Evolutionary conservation across 192 early-diverging fungal species (phyloP), one percentile per base, ranked within the genome.

Genomic region (Linnemannia schmuckeri): DNA sequence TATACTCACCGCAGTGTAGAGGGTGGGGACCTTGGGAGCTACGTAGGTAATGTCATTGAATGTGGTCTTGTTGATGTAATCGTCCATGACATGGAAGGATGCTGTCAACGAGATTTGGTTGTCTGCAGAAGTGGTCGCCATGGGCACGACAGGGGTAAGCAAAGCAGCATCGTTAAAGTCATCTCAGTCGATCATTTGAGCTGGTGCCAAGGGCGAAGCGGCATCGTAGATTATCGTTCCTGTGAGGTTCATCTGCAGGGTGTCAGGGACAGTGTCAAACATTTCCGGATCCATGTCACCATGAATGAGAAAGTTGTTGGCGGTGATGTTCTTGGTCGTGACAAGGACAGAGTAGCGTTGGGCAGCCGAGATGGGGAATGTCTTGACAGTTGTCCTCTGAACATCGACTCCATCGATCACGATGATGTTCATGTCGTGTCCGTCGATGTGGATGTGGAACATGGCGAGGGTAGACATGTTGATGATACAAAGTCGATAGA

Each of bases 401-500:
- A 91, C 89, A 54, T 91, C 88, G 33, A 91, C 91, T 27, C 94
- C 94, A 74, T 94, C 93, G 41, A 93, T 93, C 77, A 95, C 96
- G 55, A 97, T 95, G 12, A 97, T 89, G 1, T 82, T 89, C 89
- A 97, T 90, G 17, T 89, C 79, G 79, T 97, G 96, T 27, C 94
- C 93, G 35, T 95, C 95, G 44, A 97, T 95, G n/a, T 91, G 92
- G 77, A 97, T 91, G 40, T 90, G 89, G 87, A 94, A 94, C 81
- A 90, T 94, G 24, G 94, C 78, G 47, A 95, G 85, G 18, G 94
- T 90, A 15, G 78, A 93, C 91, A 94, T 95, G 80, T 93, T 94
- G 88, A 97, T 93, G 44, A 97, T 70, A 13, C 96, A 93, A 71
- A 97, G 75, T 35, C 95, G 93, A 87, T 96, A 96, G 8, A 92